These are phyloP conservation scores for Cucurbita pepo DNA, from an alignment of 306 rosid species.

Conservation along the genomic window DNA sequence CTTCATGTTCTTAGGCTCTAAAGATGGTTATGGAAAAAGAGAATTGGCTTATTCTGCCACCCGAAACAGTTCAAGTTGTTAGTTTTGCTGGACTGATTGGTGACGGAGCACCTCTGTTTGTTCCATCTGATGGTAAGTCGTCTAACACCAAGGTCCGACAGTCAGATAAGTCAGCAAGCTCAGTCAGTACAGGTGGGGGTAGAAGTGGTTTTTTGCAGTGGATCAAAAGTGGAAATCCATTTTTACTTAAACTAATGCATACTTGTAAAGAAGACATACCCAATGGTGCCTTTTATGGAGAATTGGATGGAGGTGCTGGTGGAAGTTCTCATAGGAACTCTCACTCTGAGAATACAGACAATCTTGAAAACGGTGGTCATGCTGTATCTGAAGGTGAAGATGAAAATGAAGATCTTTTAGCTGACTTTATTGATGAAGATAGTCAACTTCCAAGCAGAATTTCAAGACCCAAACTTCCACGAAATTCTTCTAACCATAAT, in stretches of 20 bases:
- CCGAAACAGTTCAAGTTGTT: slow-evolving; percentile 59
- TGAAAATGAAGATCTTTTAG: slow-evolving; percentile 97
- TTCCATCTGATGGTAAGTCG: slow-evolving; percentile 36
- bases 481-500: slow-evolving; percentile 30
- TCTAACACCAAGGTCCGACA: slow-evolving; percentile 20
- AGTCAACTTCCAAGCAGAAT: slow-evolving; percentile 95
- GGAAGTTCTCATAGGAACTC: slow-evolving; percentile 32
- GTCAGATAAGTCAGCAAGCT: slow-evolving; percentile 33
- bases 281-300: slow-evolving; percentile 42
- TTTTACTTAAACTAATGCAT: slow-evolving; percentile 35
- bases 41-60: slow-evolving; percentile 64
- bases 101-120: slow-evolving; percentile 86
- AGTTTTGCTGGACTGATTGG: slow-evolving; percentile 98
- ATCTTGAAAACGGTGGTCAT: slow-evolving; percentile 39
- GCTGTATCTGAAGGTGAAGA: slow-evolving; percentile 69
- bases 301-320: slow-evolving; percentile 39
- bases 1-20: slow-evolving; percentile 42
- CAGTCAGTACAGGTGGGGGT: slow-evolving; percentile 27
- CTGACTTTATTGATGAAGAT: slow-evolving; percentile 99
- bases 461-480: slow-evolving; percentile 36
- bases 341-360: slow-evolving; percentile 28
- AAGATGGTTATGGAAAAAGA: slow-evolving; percentile 95
- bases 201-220: slow-evolving; percentile 64
- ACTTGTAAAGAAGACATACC: slow-evolving; percentile 37
- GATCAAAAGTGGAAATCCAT: slow-evolving; percentile 76